Evolutionary conservation across 2,329 filamentous ascomycete species (phyloP), one percentile per base, ranked within the genome.

Genomic region (Phyllosticta ampelicida): DNA sequence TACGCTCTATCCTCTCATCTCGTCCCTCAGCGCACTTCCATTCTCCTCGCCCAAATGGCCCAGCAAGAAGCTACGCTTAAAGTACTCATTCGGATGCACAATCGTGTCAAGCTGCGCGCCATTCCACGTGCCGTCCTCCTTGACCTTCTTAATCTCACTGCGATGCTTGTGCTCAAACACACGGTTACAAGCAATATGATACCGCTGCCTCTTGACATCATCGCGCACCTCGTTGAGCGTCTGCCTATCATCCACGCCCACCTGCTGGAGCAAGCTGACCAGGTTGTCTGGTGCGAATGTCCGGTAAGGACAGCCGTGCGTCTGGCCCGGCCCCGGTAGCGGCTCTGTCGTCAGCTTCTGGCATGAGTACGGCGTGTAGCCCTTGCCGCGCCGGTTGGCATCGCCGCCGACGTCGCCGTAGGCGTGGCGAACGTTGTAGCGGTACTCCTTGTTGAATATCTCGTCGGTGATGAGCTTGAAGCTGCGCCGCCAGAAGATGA

Each of bases 381-480:
- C 92, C 57, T 87, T 82, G 49, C 90, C 87, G 56, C 92, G 83
- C 29, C 92, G 83, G 69, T 95, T 96, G 19, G 85, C 80, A 72
- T 97, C 92, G 60, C 92, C 92, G 57, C 94, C 94, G 0, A 97
- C 94, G 66, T 97, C 92, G 63, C 94, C 94, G 71, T 97, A 99
- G 0, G 80, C 74, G 78, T 99, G 92, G n/a, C 91, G 87, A 60
- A 97, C 83, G 70, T 99, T 97, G 80, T 99, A 99, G 51, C 88
- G 83, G 75, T 99, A 97, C 70, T 96, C 90, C 69, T 96, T 97
- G 74, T 95, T 95, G 80, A 97, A 99, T 36, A 86, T 86, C 67
- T 97, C 92, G 67, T 97, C 94, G 0, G 89, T 91, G 63, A 95
- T 84, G 64, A 90, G 87, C 70, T 84, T 85, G 80, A 99, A 97